A percentile compares a stretch with the other conserved stretches of the same genome.
Evolutionary conservation across 2,329 filamentous ascomycete genomes (phyloP).

Genomic region (Colletotrichum acutatum): DNA sequence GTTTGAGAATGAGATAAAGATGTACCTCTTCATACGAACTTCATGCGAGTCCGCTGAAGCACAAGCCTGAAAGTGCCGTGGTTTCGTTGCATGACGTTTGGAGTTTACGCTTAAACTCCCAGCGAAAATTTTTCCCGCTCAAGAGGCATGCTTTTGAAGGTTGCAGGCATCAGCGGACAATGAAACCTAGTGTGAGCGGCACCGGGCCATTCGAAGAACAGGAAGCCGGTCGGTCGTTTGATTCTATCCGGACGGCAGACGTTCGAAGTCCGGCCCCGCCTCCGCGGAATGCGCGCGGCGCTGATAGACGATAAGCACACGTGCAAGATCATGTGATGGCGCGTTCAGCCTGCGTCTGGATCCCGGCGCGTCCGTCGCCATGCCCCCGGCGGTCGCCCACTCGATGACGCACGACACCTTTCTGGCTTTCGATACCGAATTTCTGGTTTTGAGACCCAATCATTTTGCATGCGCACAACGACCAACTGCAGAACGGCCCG

Average conservation of each 20-base stretch:
- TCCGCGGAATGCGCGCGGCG: not conserved
- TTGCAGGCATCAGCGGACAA: not conserved
- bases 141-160: too few relatives aligned
- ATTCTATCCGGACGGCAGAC: not conserved
- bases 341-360: slow-evolving; percentile 8
- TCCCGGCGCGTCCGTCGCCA: slow-evolving; percentile 24
- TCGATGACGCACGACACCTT: slow-evolving; percentile 14
- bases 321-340: slow-evolving; percentile 15
- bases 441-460: not conserved
- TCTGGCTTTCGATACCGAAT: not conserved
- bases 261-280: not conserved
- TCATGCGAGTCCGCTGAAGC: too few relatives aligned
- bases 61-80: too few relatives aligned
- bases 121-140: too few relatives aligned
- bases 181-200: not conserved
- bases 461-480: not conserved
- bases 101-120: too few relatives aligned
- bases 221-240: not conserved
- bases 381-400: not conserved
- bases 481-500: not conserved
- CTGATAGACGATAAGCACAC: not conserved
- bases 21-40: too few relatives aligned
- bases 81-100: too few relatives aligned
- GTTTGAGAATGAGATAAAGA: too few relatives aligned
- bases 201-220: not conserved